Evolutionary conservation across 78 protist genomes (phyloP), one percentile per base, ranked within the genome.

Genomic region (Tieghemostelium lacteum): DNA sequence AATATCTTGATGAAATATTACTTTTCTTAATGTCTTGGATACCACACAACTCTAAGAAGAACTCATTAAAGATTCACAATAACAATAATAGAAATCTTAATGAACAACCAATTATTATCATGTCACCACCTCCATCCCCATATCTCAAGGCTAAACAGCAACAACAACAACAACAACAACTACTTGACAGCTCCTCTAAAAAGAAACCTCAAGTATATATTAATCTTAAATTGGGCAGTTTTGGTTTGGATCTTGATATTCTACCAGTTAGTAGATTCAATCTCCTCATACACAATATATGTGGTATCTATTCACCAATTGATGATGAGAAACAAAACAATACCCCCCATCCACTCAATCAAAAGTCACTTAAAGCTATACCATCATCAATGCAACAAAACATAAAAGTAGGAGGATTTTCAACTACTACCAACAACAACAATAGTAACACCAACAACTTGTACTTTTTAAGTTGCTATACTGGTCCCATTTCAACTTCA

Each of bases 161-260:
- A 14, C 6, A 6, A 6, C 6, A 6, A 14, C 10, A 6, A 14
- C 6, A 6, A 6, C 6, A 6, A 6, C 6, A 45, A 14, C 52
- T 10, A 14, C 52, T 45, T 45, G 6, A 6, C 6, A 14, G n/a
- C 10, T 45, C 52, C 10, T 29, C 28, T 29, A 73, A 34, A 62
- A 83, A 69, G 60, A 83, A 60, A 60, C 75, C 91, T 24, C 91
- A 83, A 69, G 39, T 55, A 17, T 83, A 83, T 69, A 37, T 83
- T 20, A 83, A 62, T 42, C 1, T 58, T 10, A 83, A 83, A 36
- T 33, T 83, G 16, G 69, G 71, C 7, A 60, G 78, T 20, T 26
- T 83, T 55, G 78, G 91, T 29, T 49, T 83, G 61, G 91, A 83
- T 60, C 45, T 83, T 26, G 91, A 83, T 60, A 69, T 83, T 74